phyloP scores from a whole-genome alignment of 2,329 filamentous ascomycete species.

The Helicocarpus griseus region DNA sequence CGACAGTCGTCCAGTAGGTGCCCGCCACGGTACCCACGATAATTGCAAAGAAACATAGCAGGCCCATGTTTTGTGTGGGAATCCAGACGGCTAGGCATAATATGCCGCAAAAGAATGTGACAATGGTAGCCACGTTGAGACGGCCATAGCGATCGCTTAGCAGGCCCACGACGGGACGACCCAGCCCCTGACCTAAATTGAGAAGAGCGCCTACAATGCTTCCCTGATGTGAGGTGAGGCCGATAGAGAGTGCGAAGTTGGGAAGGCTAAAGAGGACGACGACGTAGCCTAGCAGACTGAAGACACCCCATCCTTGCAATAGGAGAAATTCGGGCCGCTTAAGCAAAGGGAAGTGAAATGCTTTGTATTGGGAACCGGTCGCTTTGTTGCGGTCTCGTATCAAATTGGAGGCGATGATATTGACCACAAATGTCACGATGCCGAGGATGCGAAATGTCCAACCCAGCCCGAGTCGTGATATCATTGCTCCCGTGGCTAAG shows the following conservation, averaged over 20 bases:
- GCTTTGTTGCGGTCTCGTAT: constrained; percentile 50
- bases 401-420: constrained; percentile 44
- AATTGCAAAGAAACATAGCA: constrained; percentile 51
- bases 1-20: constrained; percentile 50
- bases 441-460: constrained; percentile 56
- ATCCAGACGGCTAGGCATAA: constrained; percentile 55
- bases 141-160: constrained; percentile 52
- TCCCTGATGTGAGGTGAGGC: constrained; percentile 50
- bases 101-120: constrained; percentile 47
- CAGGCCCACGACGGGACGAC: constrained; percentile 52
- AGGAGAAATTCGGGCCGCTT: constrained; percentile 46
- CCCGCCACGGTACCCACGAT: constrained; percentile 50
- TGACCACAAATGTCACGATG: constrained; percentile 44
- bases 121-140: constrained; percentile 51
- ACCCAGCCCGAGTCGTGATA: constrained; percentile 44
- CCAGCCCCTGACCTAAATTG: constrained; percentile 51
- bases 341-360: constrained; percentile 46
- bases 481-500: constrained; percentile 49
- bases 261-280: constrained; percentile 55
- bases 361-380: constrained; percentile 42
- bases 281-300: constrained; percentile 57
- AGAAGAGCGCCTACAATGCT: constrained; percentile 52
- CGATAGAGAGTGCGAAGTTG: constrained; percentile 51
- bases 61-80: constrained; percentile 47
- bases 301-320: constrained; percentile 49